Evolutionary conservation across 2,329 filamentous ascomycete genomes (phyloP), one percentile per base, ranked within the genome.

Genomic region (Gyromitra esculenta): DNA sequence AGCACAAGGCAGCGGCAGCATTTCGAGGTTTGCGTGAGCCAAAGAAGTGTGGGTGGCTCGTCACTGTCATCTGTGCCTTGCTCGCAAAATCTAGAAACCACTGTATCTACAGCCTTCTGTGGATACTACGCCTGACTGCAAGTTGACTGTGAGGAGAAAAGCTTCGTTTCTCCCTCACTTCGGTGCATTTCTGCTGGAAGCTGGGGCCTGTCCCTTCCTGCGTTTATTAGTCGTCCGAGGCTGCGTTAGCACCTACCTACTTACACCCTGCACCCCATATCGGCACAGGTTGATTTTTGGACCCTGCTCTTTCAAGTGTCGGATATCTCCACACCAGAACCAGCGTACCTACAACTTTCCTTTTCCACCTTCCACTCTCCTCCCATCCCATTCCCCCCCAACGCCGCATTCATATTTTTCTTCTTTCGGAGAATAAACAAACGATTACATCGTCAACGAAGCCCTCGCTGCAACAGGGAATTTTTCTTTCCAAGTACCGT

Each of bases 281-380:
- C 25, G 45, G 52, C 62, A 43, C 48, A 35, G 50, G 59, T 59
- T 73, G 69, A 57, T 65, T 72, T 31, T 52, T 66, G 52, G 43
- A 69, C 68, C 50, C 67, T 75, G 54, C 60, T 65, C 52, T 56
- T 41, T 54, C 45, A 35, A n/a, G 57, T 74, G 41, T 65, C 65
- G 60, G 65, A 66, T 60, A 76, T 72, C 66, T 64, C 56, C 73
- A 41, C 57, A 71, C 43, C 63, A 18, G 66, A 60, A 60, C 73
- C 75, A 64, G 69, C 69, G 74, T 77, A 70, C 72, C 54, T 77
- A 73, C 64, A 25, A 54, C 73, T 67, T 62, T 45, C 65, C 39
- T 59, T 52, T 62, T 43, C 43, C 57, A 71, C 64, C 65, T 64
- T 69, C 74, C 66, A 45, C 43, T 45, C 21, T 52, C 54, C 59